Evolutionary conservation across 1,284 basidiomycete genomes (phyloP).

Genomic region (Sporisorium exsertum): DNA sequence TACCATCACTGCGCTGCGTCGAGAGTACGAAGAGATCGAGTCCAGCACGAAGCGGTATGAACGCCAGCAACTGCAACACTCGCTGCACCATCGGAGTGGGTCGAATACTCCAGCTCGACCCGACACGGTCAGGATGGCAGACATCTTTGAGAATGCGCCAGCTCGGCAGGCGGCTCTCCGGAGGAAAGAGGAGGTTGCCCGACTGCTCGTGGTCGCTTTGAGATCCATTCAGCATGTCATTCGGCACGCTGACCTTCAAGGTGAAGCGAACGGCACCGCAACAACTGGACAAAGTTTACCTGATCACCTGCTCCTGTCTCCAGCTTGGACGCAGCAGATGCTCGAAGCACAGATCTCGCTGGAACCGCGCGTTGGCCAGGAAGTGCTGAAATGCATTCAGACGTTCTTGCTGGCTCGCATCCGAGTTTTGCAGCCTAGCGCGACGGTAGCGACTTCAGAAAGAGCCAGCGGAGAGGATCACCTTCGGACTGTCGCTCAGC

Average conservation of each 20-base stretch:
- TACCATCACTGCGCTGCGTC: constrained; percentile 75
- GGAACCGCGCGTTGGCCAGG: constrained; percentile 73
- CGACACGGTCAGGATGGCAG: constrained; percentile 25
- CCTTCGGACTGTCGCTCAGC: not conserved
- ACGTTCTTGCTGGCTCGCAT: constrained; percentile 77
- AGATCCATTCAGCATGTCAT: constrained; percentile 77
- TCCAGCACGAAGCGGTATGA: constrained; percentile 34
- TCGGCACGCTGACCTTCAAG: constrained; percentile 72
- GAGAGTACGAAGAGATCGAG: constrained; percentile 73
- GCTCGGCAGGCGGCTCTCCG: constrained; percentile 34
- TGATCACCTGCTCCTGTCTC: constrained; percentile 75
- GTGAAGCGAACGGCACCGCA: not conserved
- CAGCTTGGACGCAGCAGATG: constrained; percentile 75
- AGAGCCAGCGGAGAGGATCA: constrained; percentile 15
- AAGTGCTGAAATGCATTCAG: constrained; percentile 76
- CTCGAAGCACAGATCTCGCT: constrained; percentile 74
- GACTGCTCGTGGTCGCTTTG: constrained; percentile 68
- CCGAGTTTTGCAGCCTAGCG: constrained; percentile 64
- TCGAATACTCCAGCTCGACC: not conserved
- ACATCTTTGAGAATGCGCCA: constrained; percentile 41
- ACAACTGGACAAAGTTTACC: constrained; percentile 73
- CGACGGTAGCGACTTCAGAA: not conserved
- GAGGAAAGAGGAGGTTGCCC: constrained; percentile 35
- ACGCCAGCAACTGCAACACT: constrained; percentile 31
- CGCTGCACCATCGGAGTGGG: constrained; percentile 9